Evolutionary conservation across 2,329 filamentous ascomycete species (phyloP).

Genomic region (Pseudonectria foliicola): DNA sequence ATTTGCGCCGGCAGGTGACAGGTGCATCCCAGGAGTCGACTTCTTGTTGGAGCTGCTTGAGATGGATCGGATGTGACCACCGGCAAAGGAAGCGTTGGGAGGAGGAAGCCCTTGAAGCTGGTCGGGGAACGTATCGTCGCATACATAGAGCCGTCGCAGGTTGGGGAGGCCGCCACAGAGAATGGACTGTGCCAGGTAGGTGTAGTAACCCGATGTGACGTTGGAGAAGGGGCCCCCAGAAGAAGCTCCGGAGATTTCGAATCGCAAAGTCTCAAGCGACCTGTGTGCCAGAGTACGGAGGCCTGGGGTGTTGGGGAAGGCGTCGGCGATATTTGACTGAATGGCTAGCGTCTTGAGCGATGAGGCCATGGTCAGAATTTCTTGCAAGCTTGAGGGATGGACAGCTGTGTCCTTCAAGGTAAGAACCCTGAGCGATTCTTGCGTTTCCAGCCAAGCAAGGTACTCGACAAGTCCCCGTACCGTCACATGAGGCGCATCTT

Average conservation of each 20-base stretch:
- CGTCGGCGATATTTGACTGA: slow-evolving; percentile 41
- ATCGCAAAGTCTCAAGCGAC: slow-evolving; percentile 67
- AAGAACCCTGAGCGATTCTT: slow-evolving; percentile 57
- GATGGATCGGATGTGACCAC: slow-evolving; percentile 24
- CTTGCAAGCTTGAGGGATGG: slow-evolving; percentile 51
- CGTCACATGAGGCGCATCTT: slow-evolving; percentile 65
- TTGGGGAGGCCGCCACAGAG: slow-evolving; percentile 67
- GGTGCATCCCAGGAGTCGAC: slow-evolving; percentile 17
- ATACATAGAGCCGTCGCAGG: slow-evolving; percentile 73
- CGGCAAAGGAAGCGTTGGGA: slow-evolving; percentile 37
- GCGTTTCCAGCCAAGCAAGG: slow-evolving; percentile 53
- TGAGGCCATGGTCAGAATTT: slow-evolving; percentile 51
- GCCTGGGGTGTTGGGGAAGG: slow-evolving; percentile 41
- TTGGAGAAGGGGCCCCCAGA: slow-evolving; percentile 50
- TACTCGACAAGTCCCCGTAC: slow-evolving; percentile 63
- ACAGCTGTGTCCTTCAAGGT: slow-evolving; percentile 68
- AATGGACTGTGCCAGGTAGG: slow-evolving; percentile 78
- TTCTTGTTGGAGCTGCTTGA: slow-evolving; percentile 22
- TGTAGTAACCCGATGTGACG: slow-evolving; percentile 63
- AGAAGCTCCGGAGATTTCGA: slow-evolving; percentile 65
- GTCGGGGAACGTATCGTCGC: slow-evolving; percentile 77
- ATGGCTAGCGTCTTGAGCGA: slow-evolving; percentile 51
- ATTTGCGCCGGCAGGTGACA: slow-evolving; percentile 16
- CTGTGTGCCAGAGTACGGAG: slow-evolving; percentile 59
- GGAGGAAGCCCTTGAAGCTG: slow-evolving; percentile 66